phyloP scores from a whole-genome alignment of 2,329 filamentous ascomycete species.

The Periconia digitata region DNA sequence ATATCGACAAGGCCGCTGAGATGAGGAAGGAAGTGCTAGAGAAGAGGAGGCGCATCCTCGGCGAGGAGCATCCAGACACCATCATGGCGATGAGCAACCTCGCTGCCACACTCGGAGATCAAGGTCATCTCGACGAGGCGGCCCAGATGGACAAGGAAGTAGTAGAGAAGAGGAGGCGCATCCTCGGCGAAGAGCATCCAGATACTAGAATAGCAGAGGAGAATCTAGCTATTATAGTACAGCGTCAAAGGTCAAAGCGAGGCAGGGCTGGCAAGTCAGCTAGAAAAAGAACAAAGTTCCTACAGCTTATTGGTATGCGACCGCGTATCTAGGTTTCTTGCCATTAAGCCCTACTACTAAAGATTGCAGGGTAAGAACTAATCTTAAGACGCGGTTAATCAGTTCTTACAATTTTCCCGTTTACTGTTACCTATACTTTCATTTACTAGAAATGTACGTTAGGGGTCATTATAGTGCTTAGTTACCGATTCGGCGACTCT shows the following conservation, averaged over 20 bases:
- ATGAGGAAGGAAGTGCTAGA: background rate
- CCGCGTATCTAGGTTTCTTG: background rate
- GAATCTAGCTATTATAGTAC: constrained; percentile 10
- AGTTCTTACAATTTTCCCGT: background rate
- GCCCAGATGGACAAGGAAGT: background rate
- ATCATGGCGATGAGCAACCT: constrained; percentile 10
- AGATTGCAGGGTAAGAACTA: background rate
- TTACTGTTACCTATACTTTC: background rate
- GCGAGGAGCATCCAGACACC: constrained; percentile 13
- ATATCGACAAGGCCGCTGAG: background rate
- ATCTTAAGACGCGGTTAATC: background rate
- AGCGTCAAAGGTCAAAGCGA: background rate
- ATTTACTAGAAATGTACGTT: too few relatives aligned
- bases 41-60: constrained; percentile 8
- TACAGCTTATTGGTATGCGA: background rate
- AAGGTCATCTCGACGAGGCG: background rate
- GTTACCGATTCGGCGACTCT: too few relatives aligned
- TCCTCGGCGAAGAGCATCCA: constrained; percentile 13
- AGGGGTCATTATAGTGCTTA: too few relatives aligned
- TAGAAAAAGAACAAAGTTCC: background rate
- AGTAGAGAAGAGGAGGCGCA: constrained; percentile 4
- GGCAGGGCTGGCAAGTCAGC: constrained; percentile 2
- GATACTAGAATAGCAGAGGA: constrained; percentile 9
- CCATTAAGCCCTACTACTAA: background rate
- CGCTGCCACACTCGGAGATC: constrained; percentile 2